A percentile compares a stretch with the other conserved stretches of the same genome.
Evolutionary conservation across 2,329 filamentous ascomycete genomes (phyloP).

Genomic region (Plectosphaerella sp.): DNA sequence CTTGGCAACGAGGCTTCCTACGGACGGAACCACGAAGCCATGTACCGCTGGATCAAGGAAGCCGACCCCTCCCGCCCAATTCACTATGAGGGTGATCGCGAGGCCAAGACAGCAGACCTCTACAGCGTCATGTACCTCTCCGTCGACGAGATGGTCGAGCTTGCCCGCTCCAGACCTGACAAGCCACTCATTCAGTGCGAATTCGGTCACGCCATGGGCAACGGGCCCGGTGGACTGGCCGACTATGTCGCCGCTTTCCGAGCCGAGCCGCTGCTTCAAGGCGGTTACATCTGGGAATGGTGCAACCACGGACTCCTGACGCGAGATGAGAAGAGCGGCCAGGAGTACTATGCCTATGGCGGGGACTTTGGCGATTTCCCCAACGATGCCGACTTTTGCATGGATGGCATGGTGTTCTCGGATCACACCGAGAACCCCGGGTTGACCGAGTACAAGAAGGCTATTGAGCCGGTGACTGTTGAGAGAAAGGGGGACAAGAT

Average conservation of each 20-base stretch:
- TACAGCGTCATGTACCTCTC: constrained; percentile 62
- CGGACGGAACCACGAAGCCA: constrained; percentile 60
- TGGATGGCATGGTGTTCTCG: constrained; percentile 49
- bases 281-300: constrained; percentile 64
- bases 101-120: constrained; percentile 56
- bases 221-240: constrained; percentile 61
- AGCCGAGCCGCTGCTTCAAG: constrained; percentile 43
- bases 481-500: constrained; percentile 35
- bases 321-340: constrained; percentile 30
- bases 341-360: constrained; percentile 51
- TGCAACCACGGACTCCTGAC: constrained; percentile 50
- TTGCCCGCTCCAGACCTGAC: constrained; percentile 30
- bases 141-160: constrained; percentile 35
- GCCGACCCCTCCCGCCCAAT: constrained; percentile 54
- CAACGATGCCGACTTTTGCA: constrained; percentile 55
- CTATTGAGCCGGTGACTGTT: constrained; percentile 53
- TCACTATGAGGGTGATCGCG: constrained; percentile 60
- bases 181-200: constrained; percentile 57
- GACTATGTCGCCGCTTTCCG: constrained; percentile 67
- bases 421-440: constrained; percentile 46
- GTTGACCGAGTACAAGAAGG: constrained; percentile 51
- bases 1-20: constrained; percentile 71
- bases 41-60: constrained; percentile 58
- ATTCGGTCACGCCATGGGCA: constrained; percentile 63
- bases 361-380: constrained; percentile 58